Evolutionary conservation across 2,329 filamentous ascomycete species (phyloP), one percentile per base, ranked within the genome.

Genomic region (Talaromyces sp.): DNA sequence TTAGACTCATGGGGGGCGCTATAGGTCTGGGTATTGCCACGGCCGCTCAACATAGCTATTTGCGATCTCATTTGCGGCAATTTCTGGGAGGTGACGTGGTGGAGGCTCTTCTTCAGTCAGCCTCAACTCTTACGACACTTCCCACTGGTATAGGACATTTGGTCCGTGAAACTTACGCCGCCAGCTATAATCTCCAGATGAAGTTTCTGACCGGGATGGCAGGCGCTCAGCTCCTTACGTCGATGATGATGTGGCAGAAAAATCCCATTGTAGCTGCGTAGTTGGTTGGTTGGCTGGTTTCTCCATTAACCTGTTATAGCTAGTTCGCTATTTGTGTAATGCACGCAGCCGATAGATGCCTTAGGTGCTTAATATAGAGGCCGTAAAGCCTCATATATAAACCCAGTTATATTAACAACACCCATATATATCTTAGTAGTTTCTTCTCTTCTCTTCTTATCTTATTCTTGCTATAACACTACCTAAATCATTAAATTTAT

Each of bases 21-120:
- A 64, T 66, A 8, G 57, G 61, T 44, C 56, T 66, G 23, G 63
- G 61, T 4, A 63, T 65, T 23, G 51, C 59, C 33, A 64, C 65
- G 7, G 61, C 63, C 14, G 57, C 57, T 18, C 31, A 33, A 2
- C 36, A 61, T 42, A 53, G 59, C 16, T 56, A 33, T 33, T 18
- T 61, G 18, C 50, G 58, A 34, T 42, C 33, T 10, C 34, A 55
- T 31, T 44, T 60, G 23, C 23, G 28, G 10, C 27, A 40, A 31
- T 57, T 36, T 40, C 10, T 12, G 27, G 31, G 14, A 4, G 27
- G 3, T 5, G 14, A 27, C 27, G 18, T 23, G 23, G 30, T 61
- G 16, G 44, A 50, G 14, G 31, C 59, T 9, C 12, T 61, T 1
- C 42, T 61, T 5, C 4, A 9, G 27, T 57, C 53, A 6, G 40